Evolutionary conservation across 2,329 filamentous ascomycete species (phyloP).

Genomic region (Penicillium thymicola): DNA sequence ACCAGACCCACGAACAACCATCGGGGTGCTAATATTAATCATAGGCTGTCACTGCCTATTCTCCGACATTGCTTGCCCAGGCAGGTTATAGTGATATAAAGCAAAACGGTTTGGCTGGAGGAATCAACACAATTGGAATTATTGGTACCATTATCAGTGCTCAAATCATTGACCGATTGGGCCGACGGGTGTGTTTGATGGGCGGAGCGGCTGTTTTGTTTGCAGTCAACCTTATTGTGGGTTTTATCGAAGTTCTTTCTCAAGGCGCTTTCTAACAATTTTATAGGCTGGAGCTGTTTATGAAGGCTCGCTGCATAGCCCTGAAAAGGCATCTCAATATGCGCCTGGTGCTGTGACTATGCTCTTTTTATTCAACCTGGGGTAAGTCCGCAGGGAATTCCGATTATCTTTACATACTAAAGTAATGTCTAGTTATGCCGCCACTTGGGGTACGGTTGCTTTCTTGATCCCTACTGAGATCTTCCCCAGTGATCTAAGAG

Average conservation of each 20-base stretch:
- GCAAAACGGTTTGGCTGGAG: slow-evolving; percentile 49
- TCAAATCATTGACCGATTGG: slow-evolving; percentile 51
- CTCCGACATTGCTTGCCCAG: slow-evolving; percentile 28
- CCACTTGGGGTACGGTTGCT: slow-evolving; percentile 52
- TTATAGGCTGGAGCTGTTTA: slow-evolving; percentile 41
- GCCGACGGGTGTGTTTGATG: slow-evolving; percentile 45
- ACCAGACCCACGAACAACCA: background rate
- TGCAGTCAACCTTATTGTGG: slow-evolving; percentile 42
- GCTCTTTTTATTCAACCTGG: slow-evolving; percentile 44
- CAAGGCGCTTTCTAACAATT: slow-evolving; percentile 5
- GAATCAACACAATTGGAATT: slow-evolving; percentile 53
- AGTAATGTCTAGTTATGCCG: slow-evolving; percentile 40
- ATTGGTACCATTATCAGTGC: slow-evolving; percentile 52
- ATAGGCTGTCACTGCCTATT: slow-evolving; percentile 38
- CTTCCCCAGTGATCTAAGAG: slow-evolving; percentile 55
- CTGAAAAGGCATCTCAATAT: slow-evolving; percentile 36
- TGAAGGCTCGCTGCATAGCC: slow-evolving; percentile 39
- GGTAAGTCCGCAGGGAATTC: slow-evolving; percentile 6
- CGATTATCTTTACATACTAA: background rate
- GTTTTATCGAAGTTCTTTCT: background rate
- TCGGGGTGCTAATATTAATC: slow-evolving; percentile 26
- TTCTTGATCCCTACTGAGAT: slow-evolving; percentile 56
- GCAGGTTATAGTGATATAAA: slow-evolving; percentile 38
- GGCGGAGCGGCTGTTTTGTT: slow-evolving; percentile 40
- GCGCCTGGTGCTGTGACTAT: slow-evolving; percentile 49